Base-by-base conservation (phyloP, 345 rosid species). In the Eucalyptus marginata region DNA sequence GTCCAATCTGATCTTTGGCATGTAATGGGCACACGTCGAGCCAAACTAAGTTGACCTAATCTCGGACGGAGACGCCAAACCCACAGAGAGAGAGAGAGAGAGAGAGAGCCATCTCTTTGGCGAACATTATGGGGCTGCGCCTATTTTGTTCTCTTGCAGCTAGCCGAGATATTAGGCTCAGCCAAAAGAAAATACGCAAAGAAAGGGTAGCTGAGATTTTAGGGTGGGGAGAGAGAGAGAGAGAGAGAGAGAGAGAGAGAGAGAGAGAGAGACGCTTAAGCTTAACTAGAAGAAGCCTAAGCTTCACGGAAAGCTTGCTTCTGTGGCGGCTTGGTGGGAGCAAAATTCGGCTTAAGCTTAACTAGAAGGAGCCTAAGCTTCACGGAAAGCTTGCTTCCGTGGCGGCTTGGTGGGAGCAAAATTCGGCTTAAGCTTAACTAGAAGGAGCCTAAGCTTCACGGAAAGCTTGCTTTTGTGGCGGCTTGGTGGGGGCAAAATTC, bases 41-140 rank as follows among this genome's bases (percentile, higher is more conserved):
- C 59, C 31, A 83, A 79, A 87, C 88, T 89, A 87, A 79, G 87
- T 84, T 88, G 87, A 89, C 92, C 86, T 87, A 84, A 87, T 54
- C 87, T 64, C 59, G 40, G 51, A 49, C 52, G 86, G 79, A 85
- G 87, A 58, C 79, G 40, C 27, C 56, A 43, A 89, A 56, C 50
- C 27, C 49, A 31, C 83, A 58, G 40, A 14, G 36, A 29, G 71
- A 64, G 36, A 25, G n/a, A 59, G 7, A 29, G 76, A 64, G 40
- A 68, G 80, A 71, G 71, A 64, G 76, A n/a, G 76, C 40, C 16
- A 14, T 64, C 76, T 64, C 40, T 64, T 64, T 64, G 33, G 76
- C 40, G 10, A 64, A 64, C 76, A 64, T 13, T n/a, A n/a, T 3
- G 47, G 84, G 84, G 84, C 84, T 76, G 15, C 24, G 47, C 84